Base-by-base conservation (phyloP, 2,329 filamentous ascomycete genomes). In the Neofusicoccum parvum region DNA sequence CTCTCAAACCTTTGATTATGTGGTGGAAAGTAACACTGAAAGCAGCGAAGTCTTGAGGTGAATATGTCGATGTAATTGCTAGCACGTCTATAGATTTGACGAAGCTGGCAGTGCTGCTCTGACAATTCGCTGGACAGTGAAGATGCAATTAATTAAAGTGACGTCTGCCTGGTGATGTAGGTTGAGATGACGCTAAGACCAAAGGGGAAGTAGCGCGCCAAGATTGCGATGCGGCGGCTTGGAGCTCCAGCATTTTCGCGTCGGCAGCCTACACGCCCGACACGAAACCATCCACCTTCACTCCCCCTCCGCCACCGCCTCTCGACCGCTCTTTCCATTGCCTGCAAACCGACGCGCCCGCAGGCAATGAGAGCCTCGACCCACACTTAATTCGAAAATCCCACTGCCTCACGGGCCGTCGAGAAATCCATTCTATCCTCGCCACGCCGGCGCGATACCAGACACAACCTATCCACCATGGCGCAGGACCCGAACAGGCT, bases 401-500 rank as follows among this genome's bases (percentile, higher is more conserved):
- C 63, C 20, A 63, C 49, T 20, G 32, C 41, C 56, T 48, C 46
- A 51, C 45, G 46, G 58, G 59, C 46, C 46, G 59, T 34, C 59
- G 59, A 51, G 9, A 62, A 51, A 27, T 43, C 14, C 9, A 65
- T 41, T 41, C 43, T 36, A 17, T 46, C 53, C n/a, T 65, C 64
- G 64, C 64, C 64, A 65, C 64, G 64, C 64, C 54, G 64, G 54
- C 64, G 43, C 64, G 50, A 41, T 17, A 54, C 39, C 46, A 12
- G 46, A 27, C 32, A 65, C 20, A 43, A 46, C 27, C 37, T 49
- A 59, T 64, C 62, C 76, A 83, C 78, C 63, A 94, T 94, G 92
- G 86, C 90, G 79, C 91, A 72, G 39, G 68, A 83, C 69, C 36
- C 45, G 27, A 84, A 86, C 74, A 60, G 56, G 43, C 91, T 96